These are phyloP conservation scores for Canna indica DNA, from an alignment of 176 grass and related monocot species.

Conservation along the genomic window DNA sequence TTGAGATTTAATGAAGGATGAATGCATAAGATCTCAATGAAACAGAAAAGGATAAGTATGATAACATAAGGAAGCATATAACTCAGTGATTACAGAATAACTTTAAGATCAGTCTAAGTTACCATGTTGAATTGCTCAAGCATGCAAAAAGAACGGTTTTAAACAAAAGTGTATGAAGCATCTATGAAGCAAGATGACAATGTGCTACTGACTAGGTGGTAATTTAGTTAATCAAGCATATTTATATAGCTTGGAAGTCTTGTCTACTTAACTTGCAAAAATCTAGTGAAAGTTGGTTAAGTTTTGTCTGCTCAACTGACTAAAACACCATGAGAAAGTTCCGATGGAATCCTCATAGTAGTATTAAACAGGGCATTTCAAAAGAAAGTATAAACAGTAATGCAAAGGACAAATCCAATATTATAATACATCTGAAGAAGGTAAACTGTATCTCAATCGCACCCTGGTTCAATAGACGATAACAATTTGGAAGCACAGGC, in stretches of 20 bases:
- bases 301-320: not conserved
- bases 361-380: not conserved
- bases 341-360: not conserved
- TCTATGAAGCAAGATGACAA: not conserved
- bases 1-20: too few relatives aligned
- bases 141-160: not conserved
- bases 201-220: not conserved
- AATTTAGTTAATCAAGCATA: too few relatives aligned
- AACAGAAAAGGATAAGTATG: too few relatives aligned
- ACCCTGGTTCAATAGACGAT: constrained; percentile 86
- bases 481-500: constrained; percentile 63
- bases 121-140: not conserved
- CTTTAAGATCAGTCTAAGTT: not conserved
- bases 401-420: not conserved
- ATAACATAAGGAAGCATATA: too few relatives aligned
- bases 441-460: constrained; percentile 9
- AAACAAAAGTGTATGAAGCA: not conserved
- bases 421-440: not conserved
- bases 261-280: too few relatives aligned
- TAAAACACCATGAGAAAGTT: not conserved
- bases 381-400: not conserved
- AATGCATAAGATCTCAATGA: too few relatives aligned
- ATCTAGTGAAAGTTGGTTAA: not conserved
- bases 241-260: too few relatives aligned
- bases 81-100: too few relatives aligned